Base-by-base conservation (phyloP, 192 early-diverging fungal genomes). In the Diversispora eburnea region DNA sequence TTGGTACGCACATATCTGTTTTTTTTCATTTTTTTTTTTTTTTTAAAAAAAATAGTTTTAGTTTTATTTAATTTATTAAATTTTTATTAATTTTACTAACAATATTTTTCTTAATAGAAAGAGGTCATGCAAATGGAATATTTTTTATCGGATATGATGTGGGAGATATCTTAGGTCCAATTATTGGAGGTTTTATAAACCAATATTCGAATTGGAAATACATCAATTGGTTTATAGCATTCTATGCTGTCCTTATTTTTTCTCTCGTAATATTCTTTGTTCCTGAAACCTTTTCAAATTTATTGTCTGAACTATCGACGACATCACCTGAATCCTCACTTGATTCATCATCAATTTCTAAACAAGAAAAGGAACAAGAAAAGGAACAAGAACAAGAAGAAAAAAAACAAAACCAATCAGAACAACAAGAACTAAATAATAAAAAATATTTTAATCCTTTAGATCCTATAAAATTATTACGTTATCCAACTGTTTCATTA, bases 41-140 rank as follows among this genome's bases (percentile, higher is more conserved):
- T 58, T 58, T 33, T 20, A 58, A 22, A 58, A 25, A 58, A 22
- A 15, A 58, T 19, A 7, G 1, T 22, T 8, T 58, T 22, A 4
- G 8, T 58, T 7, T 58, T 19, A 20, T 0, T 58, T 57, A n/a
- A 57, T 57, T n/a, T n/a, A n/a, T n/a, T n/a, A n/a, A n/a, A n/a
- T n/a, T n/a, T n/a, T 57, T 20, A 20, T 8, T 22, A 22, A 9
- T 20, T 58, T 58, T 58, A 20, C 19, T 58, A 22, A 9, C 19
- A 17, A 22, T 58, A 9, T 20, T 58, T 22, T n/a, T 45, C 4
- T 9, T 7, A 48, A 43, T 45, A 65, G 80, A 81, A 51, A 77
- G 80, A 19, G 80, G 80, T 43, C 13, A 74, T 13, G 80, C 80
- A 25, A 78, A 78, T 75, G 80, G 80, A 6, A 33, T 76, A 2